Evolutionary conservation across 805 yeast species (phyloP), one percentile per base, ranked within the genome.

Genomic region (Komagataella pastoris): DNA sequence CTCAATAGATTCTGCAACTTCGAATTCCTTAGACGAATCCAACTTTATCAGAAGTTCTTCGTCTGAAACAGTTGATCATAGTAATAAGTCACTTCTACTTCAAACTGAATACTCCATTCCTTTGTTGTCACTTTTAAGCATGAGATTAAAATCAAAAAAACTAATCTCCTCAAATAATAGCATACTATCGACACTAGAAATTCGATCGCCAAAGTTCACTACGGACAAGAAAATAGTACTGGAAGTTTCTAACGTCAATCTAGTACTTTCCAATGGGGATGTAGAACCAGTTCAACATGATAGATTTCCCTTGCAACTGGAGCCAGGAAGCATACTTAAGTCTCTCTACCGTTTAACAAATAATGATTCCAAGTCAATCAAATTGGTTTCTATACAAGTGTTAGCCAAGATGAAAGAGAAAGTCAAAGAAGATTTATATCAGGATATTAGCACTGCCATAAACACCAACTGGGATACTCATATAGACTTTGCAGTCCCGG

Each of bases 401-500:
- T 44, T 21, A n/a, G 44, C 17, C 17, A 49, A 18, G 44, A 49
- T 45, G 24, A 48, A 52, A 19, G 47, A 30, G 19, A 12, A 21
- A 24, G n/a, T 24, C 24, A 43, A 10, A 49, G 19, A 47, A 45
- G 17, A 30, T 43, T 17, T 4, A 6, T 44, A 21, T 14, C 24
- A 51, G 17, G 48, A 49, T 19, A 51, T 47, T 19, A 47, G 47
- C n/a, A 49, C 50, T 43, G 48, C 52, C 10, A 46, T 49, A 17
- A 44, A 17, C n/a, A 46, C 47, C 21, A 46, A 21, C 24, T 46
- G 47, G 47, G 47, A 19, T 24, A 46, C 47, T 10, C 30, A 24
- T 10, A 24, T 46, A 21, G 47, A 68, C 51, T 63, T 72, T 54
- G 59, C 63, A 52, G 58, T 67, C 24, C 59, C 58, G 54, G 72